Evolutionary conservation across 352 stramenopile species (phyloP).

Genomic region (Lagenidium giganteum): DNA sequence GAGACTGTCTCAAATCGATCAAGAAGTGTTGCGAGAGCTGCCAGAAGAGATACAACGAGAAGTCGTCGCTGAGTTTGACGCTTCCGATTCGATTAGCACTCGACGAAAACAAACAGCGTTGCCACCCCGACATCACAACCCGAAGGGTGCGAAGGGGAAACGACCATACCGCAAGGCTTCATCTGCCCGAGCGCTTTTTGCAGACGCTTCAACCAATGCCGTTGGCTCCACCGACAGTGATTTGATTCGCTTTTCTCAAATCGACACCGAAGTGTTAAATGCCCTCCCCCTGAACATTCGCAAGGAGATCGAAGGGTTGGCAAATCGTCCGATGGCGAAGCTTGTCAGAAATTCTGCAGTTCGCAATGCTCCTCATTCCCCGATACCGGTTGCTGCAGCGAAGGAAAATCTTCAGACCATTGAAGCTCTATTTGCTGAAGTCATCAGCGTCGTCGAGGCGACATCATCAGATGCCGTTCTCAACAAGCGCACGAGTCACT

Average conservation of each 20-base stretch:
- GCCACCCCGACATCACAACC: constrained; percentile 6
- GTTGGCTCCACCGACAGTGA: background rate
- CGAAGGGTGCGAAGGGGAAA: background rate
- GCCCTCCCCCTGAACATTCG: constrained; percentile 60
- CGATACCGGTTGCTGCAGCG: background rate
- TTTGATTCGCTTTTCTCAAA: constrained; percentile 72
- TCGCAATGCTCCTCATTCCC: background rate
- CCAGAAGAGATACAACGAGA: constrained; percentile 47
- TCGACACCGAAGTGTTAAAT: constrained; percentile 74
- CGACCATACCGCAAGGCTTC: too few species aligned
- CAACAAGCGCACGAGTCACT: background rate
- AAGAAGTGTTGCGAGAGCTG: constrained; percentile 51
- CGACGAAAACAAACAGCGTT: constrained; percentile 15
- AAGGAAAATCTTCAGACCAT: constrained; percentile 30
- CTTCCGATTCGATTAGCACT: background rate
- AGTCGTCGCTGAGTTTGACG: constrained; percentile 25
- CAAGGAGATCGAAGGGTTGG: constrained; percentile 60
- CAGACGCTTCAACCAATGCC: background rate
- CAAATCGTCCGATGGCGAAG: constrained; percentile 46
- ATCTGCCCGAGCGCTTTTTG: too few species aligned
- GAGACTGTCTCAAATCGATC: constrained; percentile 62
- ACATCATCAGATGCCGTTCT: background rate
- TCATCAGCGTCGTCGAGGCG: constrained; percentile 10
- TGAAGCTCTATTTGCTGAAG: constrained; percentile 36
- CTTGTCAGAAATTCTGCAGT: too few species aligned